Evolutionary conservation across 2,329 filamentous ascomycete genomes (phyloP), one percentile per base, ranked within the genome.

Genomic region (Claviceps paspali): DNA sequence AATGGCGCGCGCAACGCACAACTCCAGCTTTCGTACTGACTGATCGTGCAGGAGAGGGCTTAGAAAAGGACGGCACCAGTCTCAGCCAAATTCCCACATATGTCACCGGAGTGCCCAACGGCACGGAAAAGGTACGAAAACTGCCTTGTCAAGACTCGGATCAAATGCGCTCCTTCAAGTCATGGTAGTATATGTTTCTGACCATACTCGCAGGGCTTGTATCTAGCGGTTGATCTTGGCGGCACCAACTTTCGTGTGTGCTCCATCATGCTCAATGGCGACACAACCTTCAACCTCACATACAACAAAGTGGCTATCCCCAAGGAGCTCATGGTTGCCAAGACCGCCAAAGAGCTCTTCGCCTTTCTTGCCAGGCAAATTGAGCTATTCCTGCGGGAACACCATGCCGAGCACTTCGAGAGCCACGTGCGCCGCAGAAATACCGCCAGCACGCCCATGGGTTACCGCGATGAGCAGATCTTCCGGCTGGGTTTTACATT

Each of bases 401-500:
- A 96, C 60, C 88, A 96, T 59, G 72, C 75, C 47, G 85, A 95
- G 11, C 85, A 87, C 54, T 95, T 94, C 51, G 70, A 79, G 50
- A 68, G 74, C 43, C 71, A 85, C 56, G 56, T 78, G 41, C 69
- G 70, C 47, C 73, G 79, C 43, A 73, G 79, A 43, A 63, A 72
- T 44, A 77, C 76, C 3, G 59, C 66, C 33, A 74, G 69, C 54
- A 67, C 68, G 19, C 66, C 67, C 15, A 64, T 71, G 35, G 74
- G 73, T 21, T 76, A 67, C 52, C 65, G 66, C 38, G 76, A 85
- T 44, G 76, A 88, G 55, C 70, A 88, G 41, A 74, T 91, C 43
- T 94, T 96, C 63, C 82, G 86, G 50, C 69, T 98, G 29, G 91
- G 91, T n/a, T 98, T 98, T 63, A 98, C 91, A 37, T 98, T 98